Evolutionary conservation across 2,329 filamentous ascomycete species (phyloP).

Genomic region (Fusarium scirpi): DNA sequence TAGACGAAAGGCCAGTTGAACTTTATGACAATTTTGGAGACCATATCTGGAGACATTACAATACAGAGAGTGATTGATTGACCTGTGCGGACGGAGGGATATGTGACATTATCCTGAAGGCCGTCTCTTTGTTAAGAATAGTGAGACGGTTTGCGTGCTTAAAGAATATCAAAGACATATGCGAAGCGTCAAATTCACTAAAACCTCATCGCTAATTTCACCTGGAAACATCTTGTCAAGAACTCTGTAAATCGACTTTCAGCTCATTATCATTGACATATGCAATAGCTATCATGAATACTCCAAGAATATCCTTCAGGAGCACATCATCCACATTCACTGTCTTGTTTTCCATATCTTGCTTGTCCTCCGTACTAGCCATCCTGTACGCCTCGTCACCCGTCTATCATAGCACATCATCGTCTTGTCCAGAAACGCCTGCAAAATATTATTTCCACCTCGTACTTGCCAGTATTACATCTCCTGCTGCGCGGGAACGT

Average conservation of each 20-base stretch:
- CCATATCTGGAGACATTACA: neutral
- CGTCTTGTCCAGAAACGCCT: constrained; percentile 44
- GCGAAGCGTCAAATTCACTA: neutral
- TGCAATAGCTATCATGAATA: constrained; percentile 18
- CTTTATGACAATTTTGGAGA: neutral
- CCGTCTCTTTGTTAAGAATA: too few relatives aligned
- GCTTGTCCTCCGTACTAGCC: constrained; percentile 9
- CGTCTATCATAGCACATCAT: constrained; percentile 36
- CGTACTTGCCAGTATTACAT: constrained; percentile 27
- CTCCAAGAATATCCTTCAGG: constrained; percentile 4
- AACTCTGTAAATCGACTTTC: neutral
- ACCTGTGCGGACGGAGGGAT: neutral
- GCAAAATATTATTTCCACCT: constrained; percentile 27
- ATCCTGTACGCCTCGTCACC: constrained; percentile 32
- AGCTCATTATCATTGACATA: constrained; percentile 31
- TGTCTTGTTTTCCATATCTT: constrained; percentile 29
- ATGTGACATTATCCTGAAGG: neutral
- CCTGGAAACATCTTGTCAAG: neutral
- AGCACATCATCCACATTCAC: constrained; percentile 1
- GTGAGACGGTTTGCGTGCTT: too few relatives aligned
- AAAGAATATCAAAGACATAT: neutral
- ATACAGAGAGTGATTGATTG: neutral
- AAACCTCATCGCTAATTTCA: neutral
- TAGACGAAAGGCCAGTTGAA: neutral
- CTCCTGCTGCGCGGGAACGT: constrained; percentile 55